phyloP scores from a whole-genome alignment of 2,329 filamentous ascomycete species.

The Claviceps spartinae region DNA sequence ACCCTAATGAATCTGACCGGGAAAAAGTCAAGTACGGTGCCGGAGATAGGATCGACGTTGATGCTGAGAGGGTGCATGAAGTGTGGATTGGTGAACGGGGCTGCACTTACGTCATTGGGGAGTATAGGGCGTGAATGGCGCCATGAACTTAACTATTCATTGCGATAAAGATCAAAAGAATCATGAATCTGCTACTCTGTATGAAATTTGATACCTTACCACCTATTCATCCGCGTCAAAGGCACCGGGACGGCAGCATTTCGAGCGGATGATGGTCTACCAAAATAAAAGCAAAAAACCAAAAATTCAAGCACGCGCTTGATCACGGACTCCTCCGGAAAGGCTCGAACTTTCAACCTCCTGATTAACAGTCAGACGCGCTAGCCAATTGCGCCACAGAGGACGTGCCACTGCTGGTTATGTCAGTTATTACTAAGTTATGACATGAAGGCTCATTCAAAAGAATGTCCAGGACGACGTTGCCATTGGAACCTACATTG shows the following conservation, averaged over 20 bases:
- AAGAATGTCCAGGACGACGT: neutral
- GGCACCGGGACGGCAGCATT: no score
- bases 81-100: constrained; percentile 54
- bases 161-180: neutral
- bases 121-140: constrained; percentile 21
- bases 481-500: no score
- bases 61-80: constrained; percentile 49
- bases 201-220: no score
- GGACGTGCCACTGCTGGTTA: constrained; percentile 1
- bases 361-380: constrained; percentile 45
- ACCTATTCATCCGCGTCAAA: no score
- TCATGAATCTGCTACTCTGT: neutral
- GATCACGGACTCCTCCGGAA: neutral
- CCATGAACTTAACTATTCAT: no score
- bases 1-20: constrained; percentile 42
- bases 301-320: neutral
- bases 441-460: neutral
- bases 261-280: neutral
- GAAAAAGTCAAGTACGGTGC: constrained; percentile 45
- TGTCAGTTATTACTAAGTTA: no score
- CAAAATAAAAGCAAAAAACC: neutral
- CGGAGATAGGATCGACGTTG: constrained; percentile 53
- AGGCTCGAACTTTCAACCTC: constrained; percentile 9
- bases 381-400: constrained; percentile 40
- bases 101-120: constrained; percentile 55